Base-by-base conservation (phyloP, 2,329 filamentous ascomycete genomes). In the Onygena corvina region DNA sequence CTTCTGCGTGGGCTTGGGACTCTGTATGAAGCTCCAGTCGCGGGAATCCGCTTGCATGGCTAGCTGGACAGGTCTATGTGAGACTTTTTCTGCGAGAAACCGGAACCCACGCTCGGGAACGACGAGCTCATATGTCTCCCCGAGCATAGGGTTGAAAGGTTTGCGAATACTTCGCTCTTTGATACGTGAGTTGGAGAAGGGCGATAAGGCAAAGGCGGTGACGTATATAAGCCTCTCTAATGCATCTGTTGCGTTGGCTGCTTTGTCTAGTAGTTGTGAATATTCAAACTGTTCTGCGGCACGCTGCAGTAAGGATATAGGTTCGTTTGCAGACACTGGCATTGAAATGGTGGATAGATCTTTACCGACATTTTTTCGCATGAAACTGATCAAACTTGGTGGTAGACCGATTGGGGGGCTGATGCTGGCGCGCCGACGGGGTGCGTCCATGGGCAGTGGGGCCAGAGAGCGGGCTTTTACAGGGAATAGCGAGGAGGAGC, bases 281-380 rank as follows among this genome's bases (percentile, higher is more conserved):
- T 98, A 96, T 64, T 98, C 92, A 44, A 96, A 67, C 60, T 90
- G 84, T 66, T 98, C 92, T 0, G 90, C 84, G 3, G 89, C 76
- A 53, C 90, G 83, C 64, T 98, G 92, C 3, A 96, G 73, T 8
- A 94, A 70, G 0, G 90, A 95, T 1, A 82, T 79, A 0, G 92
- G 92, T 63, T 98, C 92, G 65, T 98, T 98, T 20, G 90, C 83
- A 3, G 90, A 94, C 1, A 95, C 92, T 0, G 92, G 92, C 90
- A 96, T 96, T 44, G 87, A 89, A 56, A 98, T 94, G 2, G 88
- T 93, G 52, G 87, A 94, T 45, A 98, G 73, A 66, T 98, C 92
- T 66, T 98, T 98, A 61, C 92, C 92, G 7, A 96, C 92, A 58
- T 98, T 98, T 67, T 96, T 98, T 57, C 92, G 81, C 27, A 96